Conservation (phyloP, 768 basidiomycete species). For the Kwoniella mangroviensis region DNA sequence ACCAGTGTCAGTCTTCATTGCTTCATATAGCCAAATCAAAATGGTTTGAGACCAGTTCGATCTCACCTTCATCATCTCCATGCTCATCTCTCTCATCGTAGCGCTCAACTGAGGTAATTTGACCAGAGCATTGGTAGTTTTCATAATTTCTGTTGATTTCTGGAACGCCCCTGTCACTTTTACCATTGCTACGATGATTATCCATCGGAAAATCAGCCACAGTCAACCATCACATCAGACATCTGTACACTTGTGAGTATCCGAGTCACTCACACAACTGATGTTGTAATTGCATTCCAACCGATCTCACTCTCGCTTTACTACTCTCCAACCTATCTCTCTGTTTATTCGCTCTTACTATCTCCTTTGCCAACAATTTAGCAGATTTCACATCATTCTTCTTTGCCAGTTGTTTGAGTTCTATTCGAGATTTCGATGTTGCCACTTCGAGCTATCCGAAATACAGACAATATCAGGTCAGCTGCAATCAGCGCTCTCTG, state of each 20-base stretch:
- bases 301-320: slow-evolving; percentile 90
- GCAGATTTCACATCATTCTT: slow-evolving; percentile 94
- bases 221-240: not conserved
- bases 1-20: not conserved
- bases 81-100: slow-evolving; percentile 95
- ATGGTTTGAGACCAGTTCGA: too few species aligned
- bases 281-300: slow-evolving; percentile 83
- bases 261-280: slow-evolving; percentile 74
- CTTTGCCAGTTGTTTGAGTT: slow-evolving; percentile 84
- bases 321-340: slow-evolving; percentile 87
- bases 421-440: slow-evolving; percentile 74
- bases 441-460: slow-evolving; percentile 73
- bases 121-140: slow-evolving; percentile 87
- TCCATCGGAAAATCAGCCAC: not conserved
- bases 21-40: not conserved
- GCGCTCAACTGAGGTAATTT: slow-evolving; percentile 90
- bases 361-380: slow-evolving; percentile 85
- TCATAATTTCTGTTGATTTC: slow-evolving; percentile 99
- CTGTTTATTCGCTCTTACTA: slow-evolving; percentile 94
- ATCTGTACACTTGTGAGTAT: not conserved
- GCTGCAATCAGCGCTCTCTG: too few species aligned
- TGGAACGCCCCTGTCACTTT: slow-evolving; percentile 98
- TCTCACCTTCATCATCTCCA: slow-evolving; percentile 99
- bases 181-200: slow-evolving; percentile 71
- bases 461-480: not conserved